Base-by-base conservation (phyloP, 257 asterid genomes). In the Solanum bukasovii region DNA sequence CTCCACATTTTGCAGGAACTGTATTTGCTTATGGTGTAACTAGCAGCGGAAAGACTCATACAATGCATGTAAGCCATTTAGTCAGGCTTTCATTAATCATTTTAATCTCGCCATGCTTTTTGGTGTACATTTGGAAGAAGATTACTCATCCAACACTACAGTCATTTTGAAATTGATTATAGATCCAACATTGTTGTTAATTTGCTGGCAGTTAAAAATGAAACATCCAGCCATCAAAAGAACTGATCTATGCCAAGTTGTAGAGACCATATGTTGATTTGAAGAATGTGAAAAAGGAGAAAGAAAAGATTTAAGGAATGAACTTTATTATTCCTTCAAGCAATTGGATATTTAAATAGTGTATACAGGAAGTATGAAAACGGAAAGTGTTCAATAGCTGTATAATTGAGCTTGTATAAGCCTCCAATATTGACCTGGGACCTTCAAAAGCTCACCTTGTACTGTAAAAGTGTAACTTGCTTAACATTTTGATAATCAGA, bases 11-110 rank as follows among this genome's bases (percentile, higher is more conserved):
- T 92, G 92, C 91, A 95, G 98, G 98, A 77, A 95, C 98, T 6
- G 98, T 95, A 27, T 95, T 95, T 70, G 98, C 98, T 3, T 95
- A 95, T 88, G 98, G 98, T 78, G 98, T 95, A 87, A 95, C 98
- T 46, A 95, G 98, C 93, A 95, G 98, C 68, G 98, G 98, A 88
- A 95, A 95, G 93, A 95, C 98, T 44, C 98, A 95, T 87, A 95
- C 98, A 35, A 95, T 94, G 98, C 98, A 95, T 93, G 98, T 94
- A 93, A 93, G 87, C 16, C 56, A 49, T 75, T 38, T n/a, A 65
- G 13, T 77, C n/a, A 61, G 49, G 63, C 25, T 68, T 72, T 23
- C 71, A 29, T 68, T 44, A 61, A 20, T 27, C 56, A 40, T 35
- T 42, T 59, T 74, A n/a, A 21, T 13, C 81, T 10, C n/a, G 5